Conservation (phyloP, 208 protist species). For the Acanthamoeba sp. region DNA sequence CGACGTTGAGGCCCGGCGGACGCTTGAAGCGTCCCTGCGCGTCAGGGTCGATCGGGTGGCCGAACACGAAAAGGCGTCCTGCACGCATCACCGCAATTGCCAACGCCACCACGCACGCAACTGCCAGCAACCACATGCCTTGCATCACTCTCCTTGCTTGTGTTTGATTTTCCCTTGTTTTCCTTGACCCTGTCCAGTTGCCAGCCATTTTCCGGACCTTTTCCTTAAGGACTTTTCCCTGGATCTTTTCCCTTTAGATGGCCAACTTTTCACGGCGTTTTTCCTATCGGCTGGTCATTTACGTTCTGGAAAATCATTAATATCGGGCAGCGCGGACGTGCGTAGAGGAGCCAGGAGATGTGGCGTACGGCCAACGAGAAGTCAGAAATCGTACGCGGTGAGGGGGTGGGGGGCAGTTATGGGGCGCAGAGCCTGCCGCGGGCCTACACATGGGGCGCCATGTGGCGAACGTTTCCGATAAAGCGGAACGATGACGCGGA, state of each 20-base stretch:
- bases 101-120: background rate
- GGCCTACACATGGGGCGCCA: slow-evolving; percentile 22
- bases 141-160: background rate
- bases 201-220: too few relatives aligned
- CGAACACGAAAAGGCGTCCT: background rate
- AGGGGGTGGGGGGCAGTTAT: background rate
- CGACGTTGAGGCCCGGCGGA: slow-evolving; percentile 15
- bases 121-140: background rate
- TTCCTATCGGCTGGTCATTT: too few relatives aligned
- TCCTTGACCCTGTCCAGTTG: too few relatives aligned
- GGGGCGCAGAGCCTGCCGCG: background rate
- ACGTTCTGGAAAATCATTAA: too few relatives aligned
- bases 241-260: too few relatives aligned
- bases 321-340: too few relatives aligned
- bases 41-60: background rate
- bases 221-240: too few relatives aligned
- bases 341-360: too few relatives aligned
- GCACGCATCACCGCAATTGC: background rate
- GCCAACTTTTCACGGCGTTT: too few relatives aligned
- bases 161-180: background rate
- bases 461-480: slow-evolving; percentile 16
- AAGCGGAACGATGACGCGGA: background rate
- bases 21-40: background rate
- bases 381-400: background rate
- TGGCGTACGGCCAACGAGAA: slow-evolving; percentile 43